Conservation (phyloP, 2,329 filamentous ascomycete genomes). For the Cercospora nicotianae region DNA sequence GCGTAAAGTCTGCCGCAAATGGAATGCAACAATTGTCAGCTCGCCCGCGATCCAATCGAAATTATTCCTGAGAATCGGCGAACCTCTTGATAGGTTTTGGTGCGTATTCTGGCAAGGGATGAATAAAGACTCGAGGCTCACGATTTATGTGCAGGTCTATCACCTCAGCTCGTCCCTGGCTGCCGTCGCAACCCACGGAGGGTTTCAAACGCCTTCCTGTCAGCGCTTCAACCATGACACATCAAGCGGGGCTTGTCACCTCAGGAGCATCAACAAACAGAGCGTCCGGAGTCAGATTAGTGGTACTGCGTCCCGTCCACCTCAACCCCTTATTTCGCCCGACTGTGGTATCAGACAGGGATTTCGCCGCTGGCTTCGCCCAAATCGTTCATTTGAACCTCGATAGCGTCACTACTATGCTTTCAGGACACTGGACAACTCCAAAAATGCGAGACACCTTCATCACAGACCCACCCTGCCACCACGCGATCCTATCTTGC, state of each 20-base stretch:
- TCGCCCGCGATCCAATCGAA: neutral
- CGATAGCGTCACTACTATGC: neutral
- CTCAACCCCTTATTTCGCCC: neutral
- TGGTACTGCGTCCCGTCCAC: neutral
- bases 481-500: neutral
- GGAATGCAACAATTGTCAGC: neutral
- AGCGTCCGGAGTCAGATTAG: neutral
- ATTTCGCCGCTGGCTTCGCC: neutral
- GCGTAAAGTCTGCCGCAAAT: neutral
- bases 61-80: neutral
- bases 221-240: too few species aligned
- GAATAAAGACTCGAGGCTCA: neutral
- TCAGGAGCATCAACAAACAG: neutral
- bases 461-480: neutral
- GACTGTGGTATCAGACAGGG: neutral
- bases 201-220: neutral
- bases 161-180: neutral
- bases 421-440: neutral
- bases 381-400: fast-evolving
- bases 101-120: too few species aligned
- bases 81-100: neutral
- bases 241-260: neutral
- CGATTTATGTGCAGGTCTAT: neutral
- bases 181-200: neutral
- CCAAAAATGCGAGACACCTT: neutral